These are phyloP conservation scores for Candida qinlingensis DNA, from an alignment of 805 yeast species.

Conservation along the genomic window DNA sequence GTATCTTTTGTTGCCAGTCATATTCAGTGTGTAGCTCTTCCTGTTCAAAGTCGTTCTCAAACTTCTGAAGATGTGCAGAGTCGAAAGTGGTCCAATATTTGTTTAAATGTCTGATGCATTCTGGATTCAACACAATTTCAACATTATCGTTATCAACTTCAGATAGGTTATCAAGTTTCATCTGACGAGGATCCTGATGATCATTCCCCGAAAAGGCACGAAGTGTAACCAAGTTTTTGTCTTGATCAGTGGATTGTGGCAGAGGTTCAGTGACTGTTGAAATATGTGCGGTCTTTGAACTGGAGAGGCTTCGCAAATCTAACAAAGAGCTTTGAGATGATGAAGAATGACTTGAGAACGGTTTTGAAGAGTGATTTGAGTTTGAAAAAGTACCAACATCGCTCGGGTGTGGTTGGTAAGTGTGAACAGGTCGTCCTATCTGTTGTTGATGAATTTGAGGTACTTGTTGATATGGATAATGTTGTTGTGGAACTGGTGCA, in stretches of 20 bases:
- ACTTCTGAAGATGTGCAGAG: not conserved
- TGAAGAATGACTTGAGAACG: no score
- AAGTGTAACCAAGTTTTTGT: not conserved
- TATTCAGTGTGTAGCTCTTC: slow-evolving; percentile 21
- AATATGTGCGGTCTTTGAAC: no score
- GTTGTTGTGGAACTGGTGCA: slow-evolving; percentile 2
- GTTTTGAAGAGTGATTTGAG: no score
- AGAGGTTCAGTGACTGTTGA: no score
- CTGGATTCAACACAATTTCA: slow-evolving; percentile 21
- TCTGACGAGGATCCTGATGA: not conserved
- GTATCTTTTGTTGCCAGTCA: slow-evolving; percentile 13
- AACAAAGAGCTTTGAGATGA: no score
- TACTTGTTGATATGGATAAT: not conserved
- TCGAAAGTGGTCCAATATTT: slow-evolving; percentile 17
- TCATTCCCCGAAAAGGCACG: not conserved
- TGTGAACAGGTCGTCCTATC: slow-evolving; percentile 3
- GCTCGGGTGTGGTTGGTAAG: not conserved
- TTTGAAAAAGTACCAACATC: not conserved
- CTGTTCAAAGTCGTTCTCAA: slow-evolving; percentile 17
- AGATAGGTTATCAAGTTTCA: slow-evolving; percentile 15
- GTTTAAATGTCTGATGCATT: slow-evolving; percentile 19
- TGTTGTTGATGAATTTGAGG: slow-evolving; percentile 1
- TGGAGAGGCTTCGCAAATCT: not conserved
- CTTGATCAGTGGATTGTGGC: not conserved
- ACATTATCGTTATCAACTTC: slow-evolving; percentile 17